Percentiles rank a stretch among this genome's conserved stretches.
phyloP scores from a whole-genome alignment of 2,329 filamentous ascomycete genomes.

The Phaeosphaeria sp. region DNA sequence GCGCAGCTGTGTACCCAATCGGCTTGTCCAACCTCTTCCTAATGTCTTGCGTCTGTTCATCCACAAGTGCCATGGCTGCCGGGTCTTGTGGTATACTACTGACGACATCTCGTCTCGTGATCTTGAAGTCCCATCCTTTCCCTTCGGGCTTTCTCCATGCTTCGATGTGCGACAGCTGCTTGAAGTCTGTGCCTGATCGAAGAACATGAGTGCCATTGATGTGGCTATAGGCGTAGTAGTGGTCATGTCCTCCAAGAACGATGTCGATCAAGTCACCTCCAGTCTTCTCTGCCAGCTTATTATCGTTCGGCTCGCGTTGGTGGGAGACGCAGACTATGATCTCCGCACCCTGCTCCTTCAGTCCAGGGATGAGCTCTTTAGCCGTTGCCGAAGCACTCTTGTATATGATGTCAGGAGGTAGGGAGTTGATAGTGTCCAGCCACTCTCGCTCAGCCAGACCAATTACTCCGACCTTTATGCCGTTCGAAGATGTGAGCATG shows the following conservation, averaged over 20 bases:
- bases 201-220: constrained; percentile 83
- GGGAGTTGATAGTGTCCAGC: constrained; percentile 84
- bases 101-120: constrained; percentile 75
- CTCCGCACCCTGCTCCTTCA: constrained; percentile 80
- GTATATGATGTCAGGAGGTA: constrained; percentile 84
- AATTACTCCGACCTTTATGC: constrained; percentile 84
- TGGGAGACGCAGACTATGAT: constrained; percentile 84
- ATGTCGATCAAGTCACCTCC: constrained; percentile 79
- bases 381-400: constrained; percentile 79
- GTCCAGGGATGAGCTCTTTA: constrained; percentile 72
- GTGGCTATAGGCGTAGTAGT: constrained; percentile 80
- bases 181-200: constrained; percentile 90
- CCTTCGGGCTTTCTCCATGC: constrained; percentile 64
- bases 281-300: constrained; percentile 77
- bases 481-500: constrained; percentile 81
- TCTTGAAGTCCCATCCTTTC: constrained; percentile 77
- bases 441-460: constrained; percentile 88
- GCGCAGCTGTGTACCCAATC: constrained; percentile 78
- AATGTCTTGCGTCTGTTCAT: constrained; percentile 73
- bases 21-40: constrained; percentile 81
- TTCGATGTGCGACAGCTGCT: constrained; percentile 88
- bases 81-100: constrained; percentile 70
- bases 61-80: constrained; percentile 67
- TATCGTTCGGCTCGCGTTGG: constrained; percentile 87
- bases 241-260: constrained; percentile 87